Base-by-base conservation (phyloP, 2,329 filamentous ascomycete genomes). In the Fulvia fulva region DNA sequence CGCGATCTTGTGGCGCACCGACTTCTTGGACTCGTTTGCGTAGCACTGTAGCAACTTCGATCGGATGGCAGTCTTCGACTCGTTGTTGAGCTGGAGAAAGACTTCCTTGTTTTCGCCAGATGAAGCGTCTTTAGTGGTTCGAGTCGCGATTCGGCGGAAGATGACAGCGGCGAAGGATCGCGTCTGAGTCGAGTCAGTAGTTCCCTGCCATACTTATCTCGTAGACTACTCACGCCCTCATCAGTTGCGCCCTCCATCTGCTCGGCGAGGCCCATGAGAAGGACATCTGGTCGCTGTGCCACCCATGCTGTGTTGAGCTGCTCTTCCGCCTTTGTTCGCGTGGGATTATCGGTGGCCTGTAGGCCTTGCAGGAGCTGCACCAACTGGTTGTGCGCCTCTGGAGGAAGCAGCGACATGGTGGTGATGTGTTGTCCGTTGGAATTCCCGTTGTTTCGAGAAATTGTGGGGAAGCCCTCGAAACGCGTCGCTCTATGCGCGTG, bases 251-350 rank as follows among this genome's bases (percentile, higher is more conserved):
- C 86, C 70, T 90, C 86, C 67, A 96, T 87, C 77, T 97, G 93
- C 78, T 97, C 94, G 43, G 89, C 92, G 68, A 99, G 80, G 65
- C 92, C 94, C 88, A 97, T 94, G 72, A 99, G 79, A 67, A 97
- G 81, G 67, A 96, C 83, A 70, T 97, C 92, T 34, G 94, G 92
- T 61, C 89, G 85, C 57, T 85, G 82, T 62, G 80, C 79, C 34
- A 91, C 89, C 94, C 94, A 99, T 81, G 91, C 92, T 76, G 85
- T 90, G 74, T 91, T 90, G 63, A 99, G 80, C 74, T 92, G 88
- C 65, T 95, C 90, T 76, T 99, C 94, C 53, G 93, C 93, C 74
- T 90, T 86, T 28, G 89, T 85, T 73, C 94, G 88, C 68, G 90
- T 82, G 58, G 81, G 81, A 78, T 99, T 99, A 78, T 99, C 93